Percentiles rank a stretch among this genome's conserved stretches.
Conservation (phyloP, 2,329 filamentous ascomycete genomes). For the Blastomyces gilchristii region DNA sequence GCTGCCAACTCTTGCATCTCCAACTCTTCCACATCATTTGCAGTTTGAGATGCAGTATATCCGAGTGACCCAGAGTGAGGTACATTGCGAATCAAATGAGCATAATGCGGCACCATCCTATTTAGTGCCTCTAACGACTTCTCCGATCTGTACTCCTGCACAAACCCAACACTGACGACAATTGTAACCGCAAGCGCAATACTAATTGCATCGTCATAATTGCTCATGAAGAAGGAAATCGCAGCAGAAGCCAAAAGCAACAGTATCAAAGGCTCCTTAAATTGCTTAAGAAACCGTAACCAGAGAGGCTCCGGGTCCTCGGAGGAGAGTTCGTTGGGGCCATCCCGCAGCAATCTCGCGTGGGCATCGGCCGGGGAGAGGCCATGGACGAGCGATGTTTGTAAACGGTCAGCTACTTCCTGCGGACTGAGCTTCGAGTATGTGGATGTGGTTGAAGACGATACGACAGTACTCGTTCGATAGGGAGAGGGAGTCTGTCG, state of each 20-base stretch:
- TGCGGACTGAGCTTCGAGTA: constrained; percentile 61
- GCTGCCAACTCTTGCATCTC: constrained; percentile 41
- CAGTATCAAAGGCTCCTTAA: constrained; percentile 88
- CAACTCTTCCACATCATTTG: constrained; percentile 30
- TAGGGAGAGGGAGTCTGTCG: constrained; percentile 16
- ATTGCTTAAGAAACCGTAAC: constrained; percentile 91
- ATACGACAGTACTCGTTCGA: constrained; percentile 10
- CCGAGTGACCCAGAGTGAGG: constrained; percentile 19
- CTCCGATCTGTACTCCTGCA: constrained; percentile 95
- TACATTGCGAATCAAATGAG: constrained; percentile 71
- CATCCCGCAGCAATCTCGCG: constrained; percentile 66
- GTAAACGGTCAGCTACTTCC: constrained; percentile 65
- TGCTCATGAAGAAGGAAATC: constrained; percentile 82
- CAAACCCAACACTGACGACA: constrained; percentile 88
- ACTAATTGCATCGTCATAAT: constrained; percentile 88
- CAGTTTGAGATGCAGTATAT: constrained; percentile 17
- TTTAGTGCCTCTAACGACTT: constrained; percentile 94
- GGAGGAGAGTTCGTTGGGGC: constrained; percentile 88
- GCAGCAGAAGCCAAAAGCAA: constrained; percentile 81
- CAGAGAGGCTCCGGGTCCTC: constrained; percentile 89
- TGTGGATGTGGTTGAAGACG: constrained; percentile 33
- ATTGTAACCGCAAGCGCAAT: constrained; percentile 95
- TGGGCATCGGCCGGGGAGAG: constrained; percentile 73
- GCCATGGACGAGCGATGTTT: constrained; percentile 74
- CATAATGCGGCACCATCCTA: constrained; percentile 87